A percentile compares a stretch with the other conserved stretches of the same genome.
Evolutionary conservation across 2,329 filamentous ascomycete genomes (phyloP).

Genomic region (Penicillium sp.): DNA sequence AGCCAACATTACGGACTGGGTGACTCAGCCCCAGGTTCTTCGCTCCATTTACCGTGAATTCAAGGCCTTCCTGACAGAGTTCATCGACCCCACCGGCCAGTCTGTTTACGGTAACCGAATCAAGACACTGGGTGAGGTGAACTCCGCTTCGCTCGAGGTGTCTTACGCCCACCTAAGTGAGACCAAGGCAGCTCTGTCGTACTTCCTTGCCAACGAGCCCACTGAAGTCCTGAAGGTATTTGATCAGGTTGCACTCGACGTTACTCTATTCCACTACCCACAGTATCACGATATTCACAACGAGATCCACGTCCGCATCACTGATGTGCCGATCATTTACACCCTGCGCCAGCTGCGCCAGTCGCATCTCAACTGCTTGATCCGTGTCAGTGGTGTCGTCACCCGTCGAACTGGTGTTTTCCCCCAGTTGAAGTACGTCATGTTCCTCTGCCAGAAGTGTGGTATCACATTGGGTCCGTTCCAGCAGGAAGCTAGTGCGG

Average conservation of each 20-base stretch:
- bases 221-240: constrained; percentile 95
- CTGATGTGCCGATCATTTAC: constrained; percentile 89
- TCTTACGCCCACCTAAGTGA: constrained; percentile 90
- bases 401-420: constrained; percentile 94
- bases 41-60: constrained; percentile 94
- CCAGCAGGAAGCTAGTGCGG: constrained; percentile 93
- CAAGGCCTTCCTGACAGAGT: constrained; percentile 94
- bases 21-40: constrained; percentile 83
- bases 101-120: constrained; percentile 96
- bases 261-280: constrained; percentile 91
- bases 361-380: constrained; percentile 90
- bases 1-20: constrained; percentile 90
- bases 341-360: constrained; percentile 93
- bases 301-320: constrained; percentile 96
- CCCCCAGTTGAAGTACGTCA: constrained; percentile 96
- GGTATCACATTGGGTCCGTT: constrained; percentile 89
- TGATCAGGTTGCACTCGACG: constrained; percentile 94
- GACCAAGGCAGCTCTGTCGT: constrained; percentile 89
- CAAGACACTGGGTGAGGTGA: constrained; percentile 91
- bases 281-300: constrained; percentile 97
- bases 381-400: constrained; percentile 91
- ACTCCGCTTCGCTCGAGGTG: constrained; percentile 92
- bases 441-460: constrained; percentile 95
- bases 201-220: constrained; percentile 93
- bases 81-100: constrained; percentile 80